Conservation (phyloP, 2,329 filamentous ascomycete species). For the Botrytis byssoidea region DNA sequence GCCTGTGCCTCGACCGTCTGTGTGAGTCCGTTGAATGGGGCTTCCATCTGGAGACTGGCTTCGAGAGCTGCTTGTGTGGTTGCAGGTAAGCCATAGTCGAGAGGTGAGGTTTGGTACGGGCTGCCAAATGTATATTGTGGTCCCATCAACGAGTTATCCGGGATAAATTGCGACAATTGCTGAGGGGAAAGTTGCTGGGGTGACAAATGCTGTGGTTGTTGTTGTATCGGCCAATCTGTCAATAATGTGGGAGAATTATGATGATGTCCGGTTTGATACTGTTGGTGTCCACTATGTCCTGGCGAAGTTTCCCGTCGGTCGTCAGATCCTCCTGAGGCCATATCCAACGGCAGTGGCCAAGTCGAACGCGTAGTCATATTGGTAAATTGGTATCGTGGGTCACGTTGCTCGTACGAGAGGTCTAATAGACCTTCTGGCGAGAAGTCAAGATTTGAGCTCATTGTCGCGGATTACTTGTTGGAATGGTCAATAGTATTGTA, state of each 20-base stretch:
- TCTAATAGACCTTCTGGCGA: constrained; percentile 62
- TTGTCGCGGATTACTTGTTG: constrained; percentile 42
- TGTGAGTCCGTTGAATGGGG: constrained; percentile 58
- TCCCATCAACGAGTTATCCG: constrained; percentile 39
- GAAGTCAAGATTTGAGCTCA: constrained; percentile 58
- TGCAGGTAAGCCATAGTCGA: constrained; percentile 40
- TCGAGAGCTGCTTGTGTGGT: constrained; percentile 62
- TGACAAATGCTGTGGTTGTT: constrained; percentile 38
- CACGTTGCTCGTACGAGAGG: constrained; percentile 58
- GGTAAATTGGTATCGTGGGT: constrained; percentile 52
- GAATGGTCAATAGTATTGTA: constrained; percentile 49
- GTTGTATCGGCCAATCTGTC: constrained; percentile 59
- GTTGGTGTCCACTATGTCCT: constrained; percentile 46
- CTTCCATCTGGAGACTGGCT: constrained; percentile 58
- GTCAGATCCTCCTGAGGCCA: constrained; percentile 37
- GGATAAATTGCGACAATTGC: constrained; percentile 39
- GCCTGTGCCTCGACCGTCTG: constrained; percentile 57
- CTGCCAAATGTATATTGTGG: constrained; percentile 36
- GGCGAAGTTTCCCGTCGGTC: constrained; percentile 38
- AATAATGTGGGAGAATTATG: constrained; percentile 49
- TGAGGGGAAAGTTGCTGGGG: constrained; percentile 36
- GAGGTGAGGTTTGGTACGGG: constrained; percentile 37
- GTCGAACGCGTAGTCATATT: constrained; percentile 41
- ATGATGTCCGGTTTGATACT: constrained; percentile 44
- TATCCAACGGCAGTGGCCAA: constrained; percentile 40